A percentile compares a stretch with the other conserved stretches of the same genome.
phyloP scores from a whole-genome alignment of 129 eudicot species.

The Arctium lappa region DNA sequence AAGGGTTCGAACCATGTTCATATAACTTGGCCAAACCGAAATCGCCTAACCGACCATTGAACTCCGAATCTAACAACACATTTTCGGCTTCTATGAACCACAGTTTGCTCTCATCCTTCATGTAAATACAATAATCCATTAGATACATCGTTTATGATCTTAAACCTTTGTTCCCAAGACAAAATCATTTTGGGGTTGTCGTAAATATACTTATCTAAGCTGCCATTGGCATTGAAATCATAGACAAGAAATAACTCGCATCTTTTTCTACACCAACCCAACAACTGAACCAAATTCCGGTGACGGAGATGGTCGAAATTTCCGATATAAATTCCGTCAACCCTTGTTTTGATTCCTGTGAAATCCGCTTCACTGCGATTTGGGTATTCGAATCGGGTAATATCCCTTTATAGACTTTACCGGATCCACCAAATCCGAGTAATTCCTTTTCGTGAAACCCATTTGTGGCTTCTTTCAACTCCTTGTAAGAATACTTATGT shows the following conservation, averaged over 20 bases:
- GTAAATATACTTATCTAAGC: slow-evolving; percentile 41
- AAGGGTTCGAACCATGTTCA: slow-evolving; percentile 46
- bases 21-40: slow-evolving; percentile 66
- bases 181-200: slow-evolving; percentile 17
- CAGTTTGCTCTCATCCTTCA: slow-evolving; percentile 60
- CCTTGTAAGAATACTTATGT: slow-evolving; percentile 42
- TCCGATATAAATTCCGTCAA: slow-evolving; percentile 55
- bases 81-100: slow-evolving; percentile 59
- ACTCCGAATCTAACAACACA: slow-evolving; percentile 43
- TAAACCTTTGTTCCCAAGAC: slow-evolving; percentile 51
- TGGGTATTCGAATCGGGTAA: slow-evolving; percentile 23
- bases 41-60: slow-evolving; percentile 52
- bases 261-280: slow-evolving; percentile 52
- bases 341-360: slow-evolving; percentile 57
- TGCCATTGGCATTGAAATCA: slow-evolving; percentile 62
- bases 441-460: slow-evolving; percentile 48
- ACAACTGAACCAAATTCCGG: slow-evolving; percentile 49
- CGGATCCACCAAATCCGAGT: slow-evolving; percentile 63
- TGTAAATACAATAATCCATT: slow-evolving; percentile 48
- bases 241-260: slow-evolving; percentile 61
- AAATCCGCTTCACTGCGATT: slow-evolving; percentile 55
- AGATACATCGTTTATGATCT: slow-evolving; percentile 50
- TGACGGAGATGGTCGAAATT: slow-evolving; percentile 59
- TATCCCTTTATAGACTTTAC: slow-evolving; percentile 54
- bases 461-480: slow-evolving; percentile 49